Evolutionary conservation across 164 flowering plant species (phyloP).

Genomic region (Chimonanthus praecox): DNA sequence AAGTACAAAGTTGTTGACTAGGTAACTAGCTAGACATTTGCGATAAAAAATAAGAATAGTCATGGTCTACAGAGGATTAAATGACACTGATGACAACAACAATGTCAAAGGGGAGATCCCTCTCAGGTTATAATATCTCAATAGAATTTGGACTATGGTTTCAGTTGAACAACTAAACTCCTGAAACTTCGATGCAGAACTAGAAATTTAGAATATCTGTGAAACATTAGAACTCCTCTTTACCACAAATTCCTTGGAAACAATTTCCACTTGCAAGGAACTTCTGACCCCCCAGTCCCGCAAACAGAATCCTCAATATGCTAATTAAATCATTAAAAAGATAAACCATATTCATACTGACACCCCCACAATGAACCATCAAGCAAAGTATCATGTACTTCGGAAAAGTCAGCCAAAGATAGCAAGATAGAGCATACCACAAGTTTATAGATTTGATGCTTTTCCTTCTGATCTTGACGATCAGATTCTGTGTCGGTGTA

Average conservation of each 20-base stretch:
- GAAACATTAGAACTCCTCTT: too few relatives aligned
- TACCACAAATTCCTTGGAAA: not conserved
- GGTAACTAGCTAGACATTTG: too few relatives aligned
- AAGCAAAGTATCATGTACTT: not conserved
- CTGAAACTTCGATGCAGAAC: too few relatives aligned
- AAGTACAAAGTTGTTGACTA: too few relatives aligned
- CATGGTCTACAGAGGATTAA: too few relatives aligned
- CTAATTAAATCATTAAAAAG: not conserved
- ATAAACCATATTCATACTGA: not conserved
- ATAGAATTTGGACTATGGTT: too few relatives aligned
- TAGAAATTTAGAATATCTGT: too few relatives aligned
- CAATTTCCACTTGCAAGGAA: not conserved
- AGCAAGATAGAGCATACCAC: slow-evolving; percentile 54
- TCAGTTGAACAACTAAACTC: too few relatives aligned
- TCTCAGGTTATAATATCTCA: too few relatives aligned
- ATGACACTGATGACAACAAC: too few relatives aligned
- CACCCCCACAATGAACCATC: not conserved
- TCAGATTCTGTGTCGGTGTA: slow-evolving; percentile 47
- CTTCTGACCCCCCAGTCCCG: not conserved
- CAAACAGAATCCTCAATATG: not conserved
- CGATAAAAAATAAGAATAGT: too few relatives aligned
- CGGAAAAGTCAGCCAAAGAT: not conserved
- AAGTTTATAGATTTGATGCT: slow-evolving; percentile 64
- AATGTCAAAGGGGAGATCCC: too few relatives aligned
- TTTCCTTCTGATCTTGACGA: slow-evolving; percentile 49